Evolutionary conservation across 345 rosid genomes (phyloP), one percentile per base, ranked within the genome.

Genomic region (Syzygium aromaticum): DNA sequence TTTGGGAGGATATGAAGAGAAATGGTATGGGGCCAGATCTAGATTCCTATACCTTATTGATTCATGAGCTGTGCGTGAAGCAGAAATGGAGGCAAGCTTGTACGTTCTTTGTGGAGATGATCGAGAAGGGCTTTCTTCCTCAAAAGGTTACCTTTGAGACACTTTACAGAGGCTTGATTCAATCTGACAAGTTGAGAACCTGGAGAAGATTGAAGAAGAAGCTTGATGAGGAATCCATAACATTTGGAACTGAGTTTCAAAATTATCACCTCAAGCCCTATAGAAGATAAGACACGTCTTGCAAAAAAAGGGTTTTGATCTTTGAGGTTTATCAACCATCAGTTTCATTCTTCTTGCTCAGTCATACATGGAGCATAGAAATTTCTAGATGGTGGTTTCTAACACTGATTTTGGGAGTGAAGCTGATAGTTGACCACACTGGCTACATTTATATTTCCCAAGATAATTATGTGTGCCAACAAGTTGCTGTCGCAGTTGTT

Each of bases 181-280:
- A 97, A 78, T 94, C 98, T 63, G 92, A 94, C 90, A 96, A 92
- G 96, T 67, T 95, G 92, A 96, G 95, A 88, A 97, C 96, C 27
- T 96, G 99, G 98, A 95, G 97, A 90, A 94, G 98, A 88, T 89
- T 97, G 92, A 96, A 95, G 94, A 96, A 93, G 93, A 96, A 90
- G 91, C 97, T 96, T 19, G 97, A 97, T 61, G 92, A 95, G 73
- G 98, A 97, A 86, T 94, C 96, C 1, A 92, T 93, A 85, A 93
- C 94, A 2, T 94, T 95, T 85, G 98, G 95, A 52, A 91, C 95
- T 8, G 98, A 97, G 91, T 95, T 96, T 84, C 92, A 93, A 64
- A 88, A 89, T 57, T 95, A 96, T 90, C 91, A 92, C 86, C 91
- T 97, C 49, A 93, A 95, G 89, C 98, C 88, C 7, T 88, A 88